Evolutionary conservation across 306 rosid genomes (phyloP), one percentile per base, ranked within the genome.

Genomic region (Rosa rugosa): DNA sequence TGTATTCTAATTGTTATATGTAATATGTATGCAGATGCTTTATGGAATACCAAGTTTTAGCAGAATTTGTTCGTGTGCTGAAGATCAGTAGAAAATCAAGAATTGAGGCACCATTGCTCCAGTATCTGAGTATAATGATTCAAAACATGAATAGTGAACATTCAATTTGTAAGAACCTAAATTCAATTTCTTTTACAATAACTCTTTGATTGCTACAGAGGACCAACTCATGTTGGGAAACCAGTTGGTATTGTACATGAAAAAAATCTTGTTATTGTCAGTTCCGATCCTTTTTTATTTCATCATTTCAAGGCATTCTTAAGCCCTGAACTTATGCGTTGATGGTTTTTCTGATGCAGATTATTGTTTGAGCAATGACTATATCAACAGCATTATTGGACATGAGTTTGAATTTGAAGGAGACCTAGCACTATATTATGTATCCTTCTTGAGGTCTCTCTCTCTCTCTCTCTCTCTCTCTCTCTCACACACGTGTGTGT

Each of bases 11-110:
- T 46, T 68, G 31, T 63, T 77, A 62, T 59, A 65, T 76, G 42
- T 77, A 62, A 71, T 20, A 56, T 82, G 53, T 75, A 74, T 85
- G 84, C 90, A 93, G 98, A 81, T 91, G 86, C 81, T 93, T 93
- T 86, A 93, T 93, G 98, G 98, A 93, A 75, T 80, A 75, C 80
- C 97, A 93, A 87, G 97, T 93, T 71, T 77, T 93, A 47, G 91
- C 87, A 5, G 95, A 93, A 65, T 90, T 93, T 77, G 89, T 93
- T 77, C 92, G 93, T 68, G 80, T 93, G 47, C 91, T 93, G 73
- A 90, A 83, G 83, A 87, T 86, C 41, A 78, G 88, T 81, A 84
- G 63, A 77, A 85, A 90, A 75, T 90, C 93, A 62, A 90, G 80
- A 80, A 88, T 93, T 11, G 93, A 91, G 85, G 91, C 84, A n/a